Evolutionary conservation across 2,329 filamentous ascomycete genomes (phyloP), one percentile per base, ranked within the genome.

Genomic region (Fusarium redolens): DNA sequence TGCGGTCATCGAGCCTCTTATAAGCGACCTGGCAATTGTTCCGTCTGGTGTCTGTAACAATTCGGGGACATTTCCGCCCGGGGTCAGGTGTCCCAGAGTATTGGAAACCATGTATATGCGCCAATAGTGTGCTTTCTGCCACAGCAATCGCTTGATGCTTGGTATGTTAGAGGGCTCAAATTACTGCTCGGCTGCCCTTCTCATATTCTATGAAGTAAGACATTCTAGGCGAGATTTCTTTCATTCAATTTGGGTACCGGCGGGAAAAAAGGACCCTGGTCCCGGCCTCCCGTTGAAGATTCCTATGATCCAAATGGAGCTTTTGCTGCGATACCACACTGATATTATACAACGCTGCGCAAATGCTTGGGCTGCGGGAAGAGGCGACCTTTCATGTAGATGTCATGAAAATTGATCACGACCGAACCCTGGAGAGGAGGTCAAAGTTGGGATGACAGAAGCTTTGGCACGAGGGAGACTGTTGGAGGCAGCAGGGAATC

Each of bases 401-500:
- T 60, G 43, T 40, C 48, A 65, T 72, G 52, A 66, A 63, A 28
- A 69, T 62, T 44, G 58, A 45, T 41, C 48, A 61, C 18, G 44
- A 65, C 48, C 48, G 60, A 57, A 47, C 48, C 65, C 59, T 66
- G 30, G 56, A 63, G 41, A 62, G 54, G 40, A 62, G 51, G 60
- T 48, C 33, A 69, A 72, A 74, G 71, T 73, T 69, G 68, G 68
- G 71, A 73, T 74, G 71, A 73, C 68, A 73, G 67, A 33, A 48
- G 44, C 50, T 69, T 50, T 64, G 65, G 61, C 64, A 72, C 48
- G 67, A 72, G 69, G 35, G 43, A 63, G 59, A 66, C 51, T 37
- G 62, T 59, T 52, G 41, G 41, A 52, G 10, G 40, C 22, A 50
- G 62, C 71, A 69, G 51, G 60, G 72, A 72, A 74, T 71, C 68